Evolutionary conservation across 768 basidiomycete species (phyloP).

Genomic region (Podaxis sp.): DNA sequence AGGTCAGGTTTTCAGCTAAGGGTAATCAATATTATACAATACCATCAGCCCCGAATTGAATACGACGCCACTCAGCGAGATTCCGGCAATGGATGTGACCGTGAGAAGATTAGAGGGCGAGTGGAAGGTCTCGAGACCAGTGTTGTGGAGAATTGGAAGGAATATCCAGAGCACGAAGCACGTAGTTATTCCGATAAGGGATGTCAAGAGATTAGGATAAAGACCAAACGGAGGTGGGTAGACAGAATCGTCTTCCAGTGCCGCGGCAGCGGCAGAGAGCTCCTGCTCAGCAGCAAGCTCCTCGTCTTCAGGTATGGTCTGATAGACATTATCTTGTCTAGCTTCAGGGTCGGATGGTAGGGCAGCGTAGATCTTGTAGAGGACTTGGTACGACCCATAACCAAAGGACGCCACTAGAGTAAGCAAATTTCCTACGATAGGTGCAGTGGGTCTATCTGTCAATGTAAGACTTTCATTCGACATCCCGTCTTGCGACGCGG

Average conservation of each 20-base stretch:
- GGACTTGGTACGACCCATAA: constrained; percentile 79
- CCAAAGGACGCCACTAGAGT: constrained; percentile 70
- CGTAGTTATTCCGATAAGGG: constrained; percentile 78
- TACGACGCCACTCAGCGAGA: constrained; percentile 67
- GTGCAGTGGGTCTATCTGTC: constrained; percentile 40
- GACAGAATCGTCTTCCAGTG: constrained; percentile 31
- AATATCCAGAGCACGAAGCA: constrained; percentile 76
- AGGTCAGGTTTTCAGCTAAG: constrained; percentile 11
- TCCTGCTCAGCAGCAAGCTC: constrained; percentile 21
- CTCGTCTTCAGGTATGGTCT: constrained; percentile 39
- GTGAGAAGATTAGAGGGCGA: constrained; percentile 55
- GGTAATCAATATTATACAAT: constrained; percentile 7
- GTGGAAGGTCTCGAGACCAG: constrained; percentile 63
- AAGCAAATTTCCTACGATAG: constrained; percentile 71
- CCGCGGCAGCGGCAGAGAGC: constrained; percentile 11
- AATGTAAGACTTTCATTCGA: constrained; percentile 18
- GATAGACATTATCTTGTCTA: constrained; percentile 42
- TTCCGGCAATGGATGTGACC: constrained; percentile 57
- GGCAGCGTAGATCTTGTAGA: constrained; percentile 80
- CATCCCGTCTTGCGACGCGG: constrained; percentile 21
- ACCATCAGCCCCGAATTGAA: constrained; percentile 92
- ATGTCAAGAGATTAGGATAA: constrained; percentile 80
- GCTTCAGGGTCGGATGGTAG: constrained; percentile 64
- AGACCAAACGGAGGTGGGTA: constrained; percentile 80
- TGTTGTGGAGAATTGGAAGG: constrained; percentile 70